Conservation (phyloP, 257 asterid species). For the Coffea eugenioides region DNA sequence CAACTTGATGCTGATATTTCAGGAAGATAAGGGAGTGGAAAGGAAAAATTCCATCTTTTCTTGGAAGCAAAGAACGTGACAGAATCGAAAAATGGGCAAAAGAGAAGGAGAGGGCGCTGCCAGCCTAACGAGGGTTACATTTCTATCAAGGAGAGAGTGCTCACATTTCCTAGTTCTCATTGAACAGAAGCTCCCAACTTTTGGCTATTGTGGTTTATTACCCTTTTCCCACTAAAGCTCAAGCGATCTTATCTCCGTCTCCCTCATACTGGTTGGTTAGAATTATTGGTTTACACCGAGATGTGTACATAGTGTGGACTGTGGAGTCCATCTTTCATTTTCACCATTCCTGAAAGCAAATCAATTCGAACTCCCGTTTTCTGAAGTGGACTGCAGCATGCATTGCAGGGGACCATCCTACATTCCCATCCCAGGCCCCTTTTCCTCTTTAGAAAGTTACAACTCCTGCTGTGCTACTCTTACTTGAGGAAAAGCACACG, state of each 20-base stretch:
- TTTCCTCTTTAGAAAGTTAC: slow-evolving; percentile 1
- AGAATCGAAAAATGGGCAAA: slow-evolving; percentile 9
- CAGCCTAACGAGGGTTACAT: slow-evolving; percentile 1
- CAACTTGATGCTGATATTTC: slow-evolving; percentile 23
- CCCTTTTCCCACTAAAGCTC: background rate
- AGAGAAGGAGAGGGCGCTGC: background rate
- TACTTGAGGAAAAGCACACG: slow-evolving; percentile 10
- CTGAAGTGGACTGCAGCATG: slow-evolving; percentile 12
- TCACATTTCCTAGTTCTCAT: background rate
- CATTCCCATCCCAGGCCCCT: background rate
- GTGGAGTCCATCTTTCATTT: slow-evolving; percentile 25
- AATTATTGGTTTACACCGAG: background rate
- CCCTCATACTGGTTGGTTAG: too few species aligned
- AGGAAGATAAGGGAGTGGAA: slow-evolving; percentile 4
- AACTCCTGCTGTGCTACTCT: background rate
- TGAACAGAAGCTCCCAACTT: slow-evolving; percentile 11
- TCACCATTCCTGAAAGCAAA: slow-evolving; percentile 14
- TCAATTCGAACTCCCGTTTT: slow-evolving; percentile 10
- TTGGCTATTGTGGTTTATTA: background rate
- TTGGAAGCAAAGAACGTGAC: slow-evolving; percentile 18
- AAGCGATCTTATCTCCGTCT: background rate
- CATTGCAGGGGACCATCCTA: slow-evolving; percentile 19
- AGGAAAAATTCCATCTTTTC: slow-evolving; percentile 10
- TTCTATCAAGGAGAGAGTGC: background rate
- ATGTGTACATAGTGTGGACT: background rate